phyloP scores from a whole-genome alignment of 2,329 filamentous ascomycete genomes.

The Pseudogymnoascus sp. region DNA sequence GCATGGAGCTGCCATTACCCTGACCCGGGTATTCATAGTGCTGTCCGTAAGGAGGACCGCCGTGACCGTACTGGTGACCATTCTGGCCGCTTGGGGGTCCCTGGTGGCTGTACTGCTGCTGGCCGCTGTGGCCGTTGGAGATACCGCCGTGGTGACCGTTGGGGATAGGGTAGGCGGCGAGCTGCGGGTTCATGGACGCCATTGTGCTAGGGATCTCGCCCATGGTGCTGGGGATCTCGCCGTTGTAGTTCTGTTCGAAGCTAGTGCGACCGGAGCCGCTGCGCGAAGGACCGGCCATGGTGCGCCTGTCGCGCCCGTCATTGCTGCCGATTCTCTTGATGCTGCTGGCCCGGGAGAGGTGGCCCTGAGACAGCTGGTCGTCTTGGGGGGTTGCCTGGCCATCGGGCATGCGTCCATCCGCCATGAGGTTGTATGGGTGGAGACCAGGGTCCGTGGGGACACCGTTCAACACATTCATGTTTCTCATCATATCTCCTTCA shows the following conservation, averaged over 20 bases:
- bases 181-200: conserved; percentile 51
- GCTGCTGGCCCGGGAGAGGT: conserved; percentile 56
- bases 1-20: conserved; percentile 27
- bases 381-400: conserved; percentile 43
- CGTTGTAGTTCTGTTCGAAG: conserved; percentile 51
- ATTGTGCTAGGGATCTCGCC: conserved; percentile 31
- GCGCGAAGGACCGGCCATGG: conserved; percentile 49
- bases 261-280: conserved; percentile 37
- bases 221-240: conserved; percentile 56
- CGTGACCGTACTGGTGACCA: conserved; percentile 40
- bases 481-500: conserved; percentile 50
- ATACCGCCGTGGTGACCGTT: conserved; percentile 50
- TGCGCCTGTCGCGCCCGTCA: conserved; percentile 51
- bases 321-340: conserved; percentile 53
- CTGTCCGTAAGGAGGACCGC: conserved; percentile 40
- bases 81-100: not conserved
- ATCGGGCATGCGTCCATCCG: conserved; percentile 31
- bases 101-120: conserved; percentile 10
- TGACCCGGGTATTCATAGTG: conserved; percentile 32
- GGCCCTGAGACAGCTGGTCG: conserved; percentile 57
- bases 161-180: conserved; percentile 57
- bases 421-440: conserved; percentile 52
- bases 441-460: conserved; percentile 52
- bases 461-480: conserved; percentile 56
- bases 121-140: conserved; percentile 4